Conservation (phyloP, 345 rosid genomes). For the Tarenaya hassleriana region DNA sequence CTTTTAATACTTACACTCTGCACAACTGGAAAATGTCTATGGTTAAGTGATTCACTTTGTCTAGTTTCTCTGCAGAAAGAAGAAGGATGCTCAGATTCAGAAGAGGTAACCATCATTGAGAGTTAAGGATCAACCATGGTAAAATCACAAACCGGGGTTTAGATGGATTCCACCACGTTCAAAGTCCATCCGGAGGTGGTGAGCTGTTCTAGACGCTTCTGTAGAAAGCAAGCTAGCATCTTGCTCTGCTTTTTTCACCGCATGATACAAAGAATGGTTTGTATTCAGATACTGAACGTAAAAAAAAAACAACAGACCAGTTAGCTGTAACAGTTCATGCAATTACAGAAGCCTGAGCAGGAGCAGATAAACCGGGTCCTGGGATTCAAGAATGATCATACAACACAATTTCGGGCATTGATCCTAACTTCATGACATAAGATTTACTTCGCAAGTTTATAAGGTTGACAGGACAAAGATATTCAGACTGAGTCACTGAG, state of each 20-base stretch:
- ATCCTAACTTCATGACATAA: too few species aligned
- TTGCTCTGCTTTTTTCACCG: conserved; percentile 75
- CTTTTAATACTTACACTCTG: conserved; percentile 56
- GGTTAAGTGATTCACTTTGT: conserved; percentile 67
- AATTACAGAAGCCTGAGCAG: neutral
- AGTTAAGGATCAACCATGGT: conserved; percentile 7
- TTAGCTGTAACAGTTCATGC: neutral
- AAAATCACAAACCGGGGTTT: conserved; percentile 41
- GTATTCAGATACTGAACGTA: conserved; percentile 69
- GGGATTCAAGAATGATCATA: too few species aligned
- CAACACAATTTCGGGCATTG: too few species aligned
- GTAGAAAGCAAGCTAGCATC: conserved; percentile 53
- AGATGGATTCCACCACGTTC: conserved; percentile 98
- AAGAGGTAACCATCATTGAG: conserved; percentile 10
- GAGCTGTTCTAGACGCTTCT: conserved; percentile 85
- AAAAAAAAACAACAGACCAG: conserved; percentile 16
- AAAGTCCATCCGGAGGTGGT: conserved; percentile 63
- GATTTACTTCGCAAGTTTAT: neutral
- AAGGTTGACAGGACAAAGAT: neutral
- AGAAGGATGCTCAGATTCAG: conserved; percentile 12
- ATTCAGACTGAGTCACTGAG: neutral
- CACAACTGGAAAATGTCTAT: conserved; percentile 51
- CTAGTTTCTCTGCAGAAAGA: conserved; percentile 61
- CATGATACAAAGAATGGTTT: conserved; percentile 64
- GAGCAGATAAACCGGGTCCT: neutral